Percentiles rank a stretch among this genome's conserved stretches.
These are phyloP conservation scores for Spathaspora passalidarum DNA, from an alignment of 805 yeast species.

Conservation along the genomic window DNA sequence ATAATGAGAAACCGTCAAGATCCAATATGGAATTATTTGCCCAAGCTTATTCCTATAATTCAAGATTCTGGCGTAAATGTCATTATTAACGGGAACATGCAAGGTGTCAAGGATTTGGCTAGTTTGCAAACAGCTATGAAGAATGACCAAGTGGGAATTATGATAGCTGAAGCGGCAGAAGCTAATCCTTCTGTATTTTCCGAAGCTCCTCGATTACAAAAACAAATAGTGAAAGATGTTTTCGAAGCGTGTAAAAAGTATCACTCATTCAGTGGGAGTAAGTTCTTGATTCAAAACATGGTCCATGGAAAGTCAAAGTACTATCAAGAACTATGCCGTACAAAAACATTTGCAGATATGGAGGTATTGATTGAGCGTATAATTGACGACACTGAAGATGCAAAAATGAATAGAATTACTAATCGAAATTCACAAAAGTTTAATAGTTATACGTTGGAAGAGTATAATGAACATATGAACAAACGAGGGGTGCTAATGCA, in stretches of 20 bases:
- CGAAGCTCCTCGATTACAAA: constrained; percentile 50
- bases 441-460: constrained; percentile 13
- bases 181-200: constrained; percentile 76
- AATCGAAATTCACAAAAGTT: constrained; percentile 32
- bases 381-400: constrained; percentile 28
- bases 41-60: constrained; percentile 60
- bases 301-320: constrained; percentile 70
- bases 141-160: constrained; percentile 64
- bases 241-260: constrained; percentile 57
- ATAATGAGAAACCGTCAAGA: constrained; percentile 84
- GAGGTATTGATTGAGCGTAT: constrained; percentile 32
- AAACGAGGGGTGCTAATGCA: constrained; percentile 4
- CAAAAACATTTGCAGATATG: constrained; percentile 52
- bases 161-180: constrained; percentile 94
- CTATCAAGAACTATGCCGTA: constrained; percentile 52
- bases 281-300: constrained; percentile 75
- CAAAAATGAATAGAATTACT: constrained; percentile 29
- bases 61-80: constrained; percentile 62
- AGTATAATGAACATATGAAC: constrained; percentile 10
- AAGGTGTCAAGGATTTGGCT: constrained; percentile 49
- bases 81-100: constrained; percentile 78
- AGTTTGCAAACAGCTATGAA: constrained; percentile 52
- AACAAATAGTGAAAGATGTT: constrained; percentile 52
- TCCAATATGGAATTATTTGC: constrained; percentile 71
- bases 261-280: constrained; percentile 64